Percentiles rank a stretch among this genome's conserved stretches.
phyloP scores from a whole-genome alignment of 495 filamentous ascomycete species.

The Articulospora tetracladia region DNA sequence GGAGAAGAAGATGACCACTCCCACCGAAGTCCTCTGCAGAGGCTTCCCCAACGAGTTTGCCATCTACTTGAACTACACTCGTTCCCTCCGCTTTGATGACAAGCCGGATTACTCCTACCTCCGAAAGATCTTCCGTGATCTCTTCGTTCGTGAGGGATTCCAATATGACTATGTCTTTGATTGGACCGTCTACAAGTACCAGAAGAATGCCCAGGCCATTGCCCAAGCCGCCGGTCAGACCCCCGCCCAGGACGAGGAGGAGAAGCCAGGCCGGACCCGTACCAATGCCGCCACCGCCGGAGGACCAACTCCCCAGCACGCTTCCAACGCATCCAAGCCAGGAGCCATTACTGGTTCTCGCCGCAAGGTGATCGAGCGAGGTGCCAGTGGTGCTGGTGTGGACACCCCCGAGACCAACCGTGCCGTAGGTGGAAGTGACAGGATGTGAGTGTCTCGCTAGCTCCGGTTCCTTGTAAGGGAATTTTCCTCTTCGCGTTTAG shows the following conservation, averaged over 20 bases:
- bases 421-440: slow-evolving; percentile 87
- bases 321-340: slow-evolving; percentile 60
- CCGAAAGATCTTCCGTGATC: slow-evolving; percentile 99
- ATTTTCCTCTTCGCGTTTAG: slow-evolving; percentile 82
- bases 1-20: slow-evolving; percentile 99
- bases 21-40: slow-evolving; percentile 97
- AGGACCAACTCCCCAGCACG: slow-evolving; percentile 51
- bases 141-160: slow-evolving; percentile 98
- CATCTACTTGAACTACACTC: slow-evolving; percentile 99
- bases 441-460: slow-evolving; percentile 92
- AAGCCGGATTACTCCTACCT: slow-evolving; percentile 99
- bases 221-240: slow-evolving; percentile 67
- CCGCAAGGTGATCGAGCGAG: slow-evolving; percentile 78
- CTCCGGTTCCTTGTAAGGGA: slow-evolving; percentile 88
- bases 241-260: slow-evolving; percentile 68
- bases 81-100: slow-evolving; percentile 98
- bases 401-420: slow-evolving; percentile 83
- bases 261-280: slow-evolving; percentile 60
- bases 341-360: slow-evolving; percentile 72
- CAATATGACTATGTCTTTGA: slow-evolving; percentile 99
- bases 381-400: slow-evolving; percentile 45
- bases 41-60: slow-evolving; percentile 99
- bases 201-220: slow-evolving; percentile 95
- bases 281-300: slow-evolving; percentile 57
- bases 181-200: slow-evolving; percentile 99